phyloP scores from a whole-genome alignment of 208 protist genomes.

The Leishmania lainsoni region DNA sequence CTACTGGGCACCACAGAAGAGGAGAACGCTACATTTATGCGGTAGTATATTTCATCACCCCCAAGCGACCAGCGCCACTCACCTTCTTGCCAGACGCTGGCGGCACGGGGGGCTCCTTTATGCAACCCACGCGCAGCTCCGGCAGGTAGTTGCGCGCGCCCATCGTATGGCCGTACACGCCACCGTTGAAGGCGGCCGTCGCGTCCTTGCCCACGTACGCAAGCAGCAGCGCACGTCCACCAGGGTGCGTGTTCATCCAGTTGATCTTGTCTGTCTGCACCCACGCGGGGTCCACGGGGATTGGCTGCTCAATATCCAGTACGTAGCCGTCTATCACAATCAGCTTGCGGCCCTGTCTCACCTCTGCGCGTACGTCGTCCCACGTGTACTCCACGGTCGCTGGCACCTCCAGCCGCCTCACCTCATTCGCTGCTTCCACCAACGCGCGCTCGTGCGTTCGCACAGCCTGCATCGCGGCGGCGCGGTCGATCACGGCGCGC shows the following conservation, averaged over 20 bases:
- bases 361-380: constrained; percentile 53
- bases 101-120: not conserved
- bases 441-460: constrained; percentile 39
- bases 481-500: constrained; percentile 45
- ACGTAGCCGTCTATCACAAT: constrained; percentile 66
- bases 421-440: constrained; percentile 28
- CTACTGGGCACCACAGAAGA: not conserved
- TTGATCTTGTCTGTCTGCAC: constrained; percentile 49
- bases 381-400: constrained; percentile 43
- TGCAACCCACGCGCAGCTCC: constrained; percentile 54
- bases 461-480: constrained; percentile 18
- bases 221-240: constrained; percentile 65
- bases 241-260: constrained; percentile 72
- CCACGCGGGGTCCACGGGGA: constrained; percentile 54
- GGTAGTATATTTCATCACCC: not conserved
- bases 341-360: constrained; percentile 56
- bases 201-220: constrained; percentile 79
- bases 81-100: not conserved
- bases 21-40: not conserved
- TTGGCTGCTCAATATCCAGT: constrained; percentile 55
- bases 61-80: not conserved
- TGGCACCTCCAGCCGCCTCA: constrained; percentile 45
- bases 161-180: constrained; percentile 65
- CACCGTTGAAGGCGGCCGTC: constrained; percentile 69
- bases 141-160: constrained; percentile 66